phyloP scores from a whole-genome alignment of 2,329 filamentous ascomycete genomes.

The Torrubiella hemipterigena region DNA sequence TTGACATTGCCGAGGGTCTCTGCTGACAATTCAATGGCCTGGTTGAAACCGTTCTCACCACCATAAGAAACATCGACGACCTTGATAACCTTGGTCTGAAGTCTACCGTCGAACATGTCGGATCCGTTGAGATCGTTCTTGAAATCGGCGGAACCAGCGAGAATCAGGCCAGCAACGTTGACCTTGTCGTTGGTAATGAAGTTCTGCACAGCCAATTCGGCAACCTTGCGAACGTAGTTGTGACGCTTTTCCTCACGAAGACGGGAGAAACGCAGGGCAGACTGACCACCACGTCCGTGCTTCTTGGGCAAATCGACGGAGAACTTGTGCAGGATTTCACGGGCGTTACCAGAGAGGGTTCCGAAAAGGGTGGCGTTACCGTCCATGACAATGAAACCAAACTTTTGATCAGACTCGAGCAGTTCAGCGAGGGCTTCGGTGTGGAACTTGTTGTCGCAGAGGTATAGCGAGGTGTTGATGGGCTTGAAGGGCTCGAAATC shows the following conservation, averaged over 20 bases:
- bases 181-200: conserved; percentile 98
- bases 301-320: conserved; percentile 98
- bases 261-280: conserved; percentile 97
- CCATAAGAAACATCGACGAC: conserved; percentile 98
- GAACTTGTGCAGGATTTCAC: conserved; percentile 96
- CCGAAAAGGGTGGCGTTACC: conserved; percentile 97
- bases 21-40: conserved; percentile 88
- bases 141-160: conserved; percentile 97
- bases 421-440: conserved; percentile 95
- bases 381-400: conserved; percentile 99
- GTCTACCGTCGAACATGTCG: conserved; percentile 89
- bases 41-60: conserved; percentile 99
- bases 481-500: conserved; percentile 99
- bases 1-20: conserved; percentile 99
- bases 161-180: conserved; percentile 89
- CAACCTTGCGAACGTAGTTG: conserved; percentile 99
- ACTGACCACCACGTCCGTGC: conserved; percentile 99
- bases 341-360: conserved; percentile 91
- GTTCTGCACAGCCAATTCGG: conserved; percentile 95
- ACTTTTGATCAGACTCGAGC: conserved; percentile 97
- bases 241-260: conserved; percentile 98
- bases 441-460: conserved; percentile 99
- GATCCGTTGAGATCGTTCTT: conserved; percentile 98
- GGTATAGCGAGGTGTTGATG: conserved; percentile 98
- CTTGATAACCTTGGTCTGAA: conserved; percentile 95